Conservation (phyloP, 1,284 basidiomycete species). For the Phellopilus nigrolimitatus region DNA sequence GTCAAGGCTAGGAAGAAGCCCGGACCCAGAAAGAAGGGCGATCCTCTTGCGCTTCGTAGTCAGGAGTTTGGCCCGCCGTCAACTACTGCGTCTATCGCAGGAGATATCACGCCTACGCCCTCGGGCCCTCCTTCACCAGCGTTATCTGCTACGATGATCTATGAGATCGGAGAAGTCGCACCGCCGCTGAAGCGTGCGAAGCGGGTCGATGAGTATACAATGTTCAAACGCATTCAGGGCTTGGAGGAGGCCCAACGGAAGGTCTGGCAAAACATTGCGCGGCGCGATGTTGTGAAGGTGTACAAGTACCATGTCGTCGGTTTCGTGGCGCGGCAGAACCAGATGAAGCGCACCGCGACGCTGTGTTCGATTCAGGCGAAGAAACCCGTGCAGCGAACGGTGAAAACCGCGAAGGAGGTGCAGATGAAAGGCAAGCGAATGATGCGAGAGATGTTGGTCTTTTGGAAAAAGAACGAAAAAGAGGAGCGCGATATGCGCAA, state of each 20-base stretch:
- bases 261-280: conserved; percentile 82
- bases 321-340: conserved; percentile 57
- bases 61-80: conserved; percentile 50
- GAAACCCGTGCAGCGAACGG: conserved; percentile 72
- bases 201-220: conserved; percentile 64
- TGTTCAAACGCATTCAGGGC: conserved; percentile 67
- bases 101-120: conserved; percentile 47
- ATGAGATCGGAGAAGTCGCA: conserved; percentile 62
- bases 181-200: conserved; percentile 69
- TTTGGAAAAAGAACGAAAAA: conserved; percentile 98
- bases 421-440: conserved; percentile 85
- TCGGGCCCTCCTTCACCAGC: conserved; percentile 63
- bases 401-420: conserved; percentile 83
- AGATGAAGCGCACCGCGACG: conserved; percentile 75
- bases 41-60: conserved; percentile 35
- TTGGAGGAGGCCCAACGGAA: conserved; percentile 82
- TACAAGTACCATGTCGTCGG: conserved; percentile 74
- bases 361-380: conserved; percentile 79
- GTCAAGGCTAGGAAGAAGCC: conserved; percentile 36
- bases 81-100: conserved; percentile 51
- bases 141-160: conserved; percentile 54
- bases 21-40: conserved; percentile 42
- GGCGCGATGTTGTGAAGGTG: conserved; percentile 79
- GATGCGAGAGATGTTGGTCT: conserved; percentile 93
- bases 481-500: conserved; percentile 90